phyloP scores from a whole-genome alignment of 2,329 filamentous ascomycete genomes.

The Chaetomiaceae sp. region DNA sequence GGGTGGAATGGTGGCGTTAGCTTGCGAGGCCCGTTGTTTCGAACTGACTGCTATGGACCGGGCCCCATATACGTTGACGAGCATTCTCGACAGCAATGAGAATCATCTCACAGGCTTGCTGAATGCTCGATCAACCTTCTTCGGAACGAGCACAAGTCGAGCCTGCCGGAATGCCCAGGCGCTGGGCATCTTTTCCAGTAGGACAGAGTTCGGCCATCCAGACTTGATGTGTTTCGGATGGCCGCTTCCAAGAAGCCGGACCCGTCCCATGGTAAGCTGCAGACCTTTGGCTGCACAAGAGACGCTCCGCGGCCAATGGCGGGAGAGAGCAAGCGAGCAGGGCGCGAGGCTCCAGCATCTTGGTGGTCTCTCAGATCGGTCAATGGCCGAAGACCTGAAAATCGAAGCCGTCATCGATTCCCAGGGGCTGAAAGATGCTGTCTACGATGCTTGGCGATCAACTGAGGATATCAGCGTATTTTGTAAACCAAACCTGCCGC shows the following conservation, averaged over 20 bases:
- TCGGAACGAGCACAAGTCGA: no score
- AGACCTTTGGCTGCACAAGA: constrained; percentile 11
- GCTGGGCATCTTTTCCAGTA: not conserved
- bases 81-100: no score
- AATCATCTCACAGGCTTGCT: no score
- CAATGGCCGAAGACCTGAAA: not conserved
- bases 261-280: constrained; percentile 16
- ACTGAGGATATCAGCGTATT: not conserved
- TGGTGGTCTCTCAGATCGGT: not conserved
- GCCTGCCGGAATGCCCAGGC: no score
- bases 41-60: constrained; percentile 1
- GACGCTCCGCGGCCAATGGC: constrained; percentile 19
- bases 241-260: not conserved
- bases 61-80: not conserved
- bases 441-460: not conserved
- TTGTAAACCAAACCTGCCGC: no score
- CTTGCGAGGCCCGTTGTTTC: constrained; percentile 9
- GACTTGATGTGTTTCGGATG: constrained; percentile 5
- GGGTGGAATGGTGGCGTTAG: constrained; percentile 16
- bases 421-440: not conserved
- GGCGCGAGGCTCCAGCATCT: not conserved
- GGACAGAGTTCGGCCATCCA: not conserved
- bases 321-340: constrained; percentile 21
- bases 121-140: no score
- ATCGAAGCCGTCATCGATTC: not conserved